Conservation (phyloP, 2,329 filamentous ascomycete species). For the Venturia oleaginea region DNA sequence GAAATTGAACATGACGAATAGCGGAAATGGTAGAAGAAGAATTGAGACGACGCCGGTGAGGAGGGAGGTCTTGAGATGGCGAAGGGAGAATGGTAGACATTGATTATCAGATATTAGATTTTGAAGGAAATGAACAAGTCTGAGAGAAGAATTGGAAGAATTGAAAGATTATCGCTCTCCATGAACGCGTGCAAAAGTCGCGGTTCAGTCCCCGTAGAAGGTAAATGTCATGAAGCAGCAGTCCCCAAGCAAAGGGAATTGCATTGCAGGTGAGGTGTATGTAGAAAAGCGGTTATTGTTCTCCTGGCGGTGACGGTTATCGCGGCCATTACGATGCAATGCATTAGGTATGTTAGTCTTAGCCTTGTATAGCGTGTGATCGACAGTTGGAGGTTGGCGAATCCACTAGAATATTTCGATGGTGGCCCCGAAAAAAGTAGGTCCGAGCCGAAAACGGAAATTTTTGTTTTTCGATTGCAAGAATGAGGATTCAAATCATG, state of each 20-base stretch:
- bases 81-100: not conserved
- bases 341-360: not conserved
- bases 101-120: not conserved
- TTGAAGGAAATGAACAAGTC: not conserved
- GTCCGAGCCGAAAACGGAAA: not conserved
- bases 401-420: not conserved
- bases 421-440: not conserved
- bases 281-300: not conserved
- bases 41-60: not conserved
- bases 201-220: not conserved
- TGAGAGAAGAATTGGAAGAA: not conserved
- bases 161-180: not conserved
- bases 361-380: not conserved
- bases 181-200: not conserved
- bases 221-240: not conserved
- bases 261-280: not conserved
- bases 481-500: not conserved
- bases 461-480: not conserved
- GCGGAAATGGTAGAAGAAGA: not conserved
- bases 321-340: not conserved
- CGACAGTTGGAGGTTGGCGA: not conserved
- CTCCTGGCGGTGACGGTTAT: not conserved
- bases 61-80: not conserved
- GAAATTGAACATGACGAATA: constrained; percentile 3
- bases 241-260: not conserved